Evolutionary conservation across 306 rosid genomes (phyloP).

Genomic region (Hylodesmum podocarpum): DNA sequence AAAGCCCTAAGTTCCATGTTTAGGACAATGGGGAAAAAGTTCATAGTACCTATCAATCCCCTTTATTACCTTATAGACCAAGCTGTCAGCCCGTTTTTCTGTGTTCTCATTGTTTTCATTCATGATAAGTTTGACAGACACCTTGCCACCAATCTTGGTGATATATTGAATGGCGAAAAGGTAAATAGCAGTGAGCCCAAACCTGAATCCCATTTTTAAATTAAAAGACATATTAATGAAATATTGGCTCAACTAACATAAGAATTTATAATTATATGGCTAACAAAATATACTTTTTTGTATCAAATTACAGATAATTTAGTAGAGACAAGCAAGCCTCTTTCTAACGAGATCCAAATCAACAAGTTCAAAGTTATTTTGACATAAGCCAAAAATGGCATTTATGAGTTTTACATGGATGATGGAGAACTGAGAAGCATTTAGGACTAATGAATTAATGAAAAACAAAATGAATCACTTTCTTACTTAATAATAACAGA

Average conservation of each 20-base stretch:
- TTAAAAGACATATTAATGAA: constrained; percentile 24
- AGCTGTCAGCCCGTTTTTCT: constrained; percentile 91
- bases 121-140: constrained; percentile 81
- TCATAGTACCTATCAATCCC: not conserved
- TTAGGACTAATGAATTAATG: not conserved
- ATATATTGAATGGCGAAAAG: constrained; percentile 80
- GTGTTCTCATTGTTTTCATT: constrained; percentile 76
- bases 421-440: not conserved
- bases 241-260: not conserved
- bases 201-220: constrained; percentile 51
- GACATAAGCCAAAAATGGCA: not conserved
- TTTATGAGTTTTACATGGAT: not conserved
- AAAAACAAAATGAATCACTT: not conserved
- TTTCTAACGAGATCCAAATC: constrained; percentile 6
- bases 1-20: constrained; percentile 27
- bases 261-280: not conserved
- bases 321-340: not conserved
- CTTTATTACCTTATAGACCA: constrained; percentile 84
- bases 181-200: constrained; percentile 80
- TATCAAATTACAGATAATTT: not conserved
- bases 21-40: not conserved
- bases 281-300: not conserved
- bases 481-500: too few species aligned
- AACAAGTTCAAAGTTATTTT: constrained; percentile 1
- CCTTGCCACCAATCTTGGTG: constrained; percentile 72